Base-by-base conservation (phyloP, 2,329 filamentous ascomycete genomes). In the Penicillium sp. region DNA sequence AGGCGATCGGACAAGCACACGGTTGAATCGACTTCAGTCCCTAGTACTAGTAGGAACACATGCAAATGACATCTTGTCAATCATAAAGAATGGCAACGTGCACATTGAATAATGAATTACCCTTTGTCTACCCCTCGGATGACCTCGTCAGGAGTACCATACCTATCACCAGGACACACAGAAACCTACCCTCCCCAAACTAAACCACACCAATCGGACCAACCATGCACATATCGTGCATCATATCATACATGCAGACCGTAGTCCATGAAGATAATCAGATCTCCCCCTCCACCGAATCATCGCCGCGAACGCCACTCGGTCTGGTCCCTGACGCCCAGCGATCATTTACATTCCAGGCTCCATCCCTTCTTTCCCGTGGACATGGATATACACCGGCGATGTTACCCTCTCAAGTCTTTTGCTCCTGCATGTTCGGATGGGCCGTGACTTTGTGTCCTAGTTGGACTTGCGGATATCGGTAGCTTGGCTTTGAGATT, bases 61-160 rank as follows among this genome's bases (percentile, higher is more conserved):
- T 42, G 38, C 17, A 19, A 42, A 19, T 42, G n/a, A 19, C 38
- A 9, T 42, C n/a, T 7, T 26, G 42, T 45, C 15, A 24, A 26
- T 24, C 7, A 24, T 13, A 45, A 9, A 33, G 30, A 33, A 50
- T n/a, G 7, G n/a, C 15, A 30, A 19, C 6, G 1, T 30, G 19
- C 1, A 19, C 4, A 7, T 37, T 37, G 33, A 19, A 22, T 42
- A 19, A 42, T 26, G 17, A 22, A 13, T 12, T 15, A 1, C 24
- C 28, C 13, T 50, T 6, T 28, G 4, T 47, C 24, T 44, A 1
- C n/a, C n/a, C 19, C 54, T 33, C 42, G n/a, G 12, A 47, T 56
- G 54, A 56, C 54, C 42, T 10, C 17, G 54, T 57, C 54, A 57
- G 54, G 42, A 56, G 53, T 24, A 35, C 17, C 45, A 17, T 15